These are phyloP conservation scores for Saitoella complicata DNA, from an alignment of 805 yeast genomes.

Conservation along the genomic window DNA sequence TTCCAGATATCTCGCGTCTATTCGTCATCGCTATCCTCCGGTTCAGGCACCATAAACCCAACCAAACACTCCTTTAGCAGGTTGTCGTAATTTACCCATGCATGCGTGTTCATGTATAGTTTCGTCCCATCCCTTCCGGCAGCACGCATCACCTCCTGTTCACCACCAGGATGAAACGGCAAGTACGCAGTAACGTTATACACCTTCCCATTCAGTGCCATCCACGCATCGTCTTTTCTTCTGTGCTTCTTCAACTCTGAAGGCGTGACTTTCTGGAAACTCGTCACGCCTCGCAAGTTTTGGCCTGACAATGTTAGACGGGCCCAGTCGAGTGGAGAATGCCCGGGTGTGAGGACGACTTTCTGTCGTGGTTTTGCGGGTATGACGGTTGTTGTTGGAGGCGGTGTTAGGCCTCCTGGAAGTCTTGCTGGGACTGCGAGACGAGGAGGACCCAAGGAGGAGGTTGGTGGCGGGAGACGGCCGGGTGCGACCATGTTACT, in stretches of 20 bases:
- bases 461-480: too few relatives aligned
- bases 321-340: conserved; percentile 80
- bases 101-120: conserved; percentile 47
- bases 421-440: too few relatives aligned
- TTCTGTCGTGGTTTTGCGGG: conserved; percentile 25
- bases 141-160: conserved; percentile 51
- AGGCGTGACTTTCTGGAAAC: conserved; percentile 20
- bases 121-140: conserved; percentile 76
- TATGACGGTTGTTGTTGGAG: too few relatives aligned
- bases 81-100: conserved; percentile 74
- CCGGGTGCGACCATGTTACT: too few relatives aligned
- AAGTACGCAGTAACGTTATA: conserved; percentile 77
- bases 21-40: too few relatives aligned
- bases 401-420: too few relatives aligned
- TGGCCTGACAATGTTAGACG: conserved; percentile 30
- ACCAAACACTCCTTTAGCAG: conserved; percentile 64
- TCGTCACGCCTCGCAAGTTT: conserved; percentile 21
- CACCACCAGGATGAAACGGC: conserved; percentile 88
- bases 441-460: too few relatives aligned
- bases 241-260: conserved; percentile 48
- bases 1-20: too few relatives aligned
- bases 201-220: conserved; percentile 60
- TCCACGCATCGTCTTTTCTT: conserved; percentile 64
- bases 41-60: conserved; percentile 29
- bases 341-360: conserved; percentile 58